Percentiles rank a stretch among this genome's conserved stretches.
Conservation (phyloP, 805 yeast species). For the Candida sanyiensis region DNA sequence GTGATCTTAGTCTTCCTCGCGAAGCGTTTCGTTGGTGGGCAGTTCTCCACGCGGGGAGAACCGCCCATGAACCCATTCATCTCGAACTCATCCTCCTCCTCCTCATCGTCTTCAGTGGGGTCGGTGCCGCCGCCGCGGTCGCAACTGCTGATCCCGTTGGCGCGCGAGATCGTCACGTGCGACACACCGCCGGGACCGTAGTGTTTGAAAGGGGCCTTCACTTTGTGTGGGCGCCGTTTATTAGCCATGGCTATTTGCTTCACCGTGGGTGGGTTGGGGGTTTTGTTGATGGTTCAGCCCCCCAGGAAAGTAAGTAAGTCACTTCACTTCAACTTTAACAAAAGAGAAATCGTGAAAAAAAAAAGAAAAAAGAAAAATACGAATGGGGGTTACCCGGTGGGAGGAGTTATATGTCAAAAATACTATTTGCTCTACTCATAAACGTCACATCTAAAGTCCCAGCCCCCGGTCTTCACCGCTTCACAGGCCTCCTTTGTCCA, state of each 20-base stretch:
- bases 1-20: too few relatives aligned
- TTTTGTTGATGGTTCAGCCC: too few relatives aligned
- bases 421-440: too few relatives aligned
- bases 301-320: too few relatives aligned
- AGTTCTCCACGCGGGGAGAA: slow-evolving; percentile 4
- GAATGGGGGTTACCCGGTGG: too few relatives aligned
- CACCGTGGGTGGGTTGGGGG: neutral
- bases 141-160: slow-evolving; percentile 27
- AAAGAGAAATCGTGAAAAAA: neutral
- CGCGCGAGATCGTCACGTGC: slow-evolving; percentile 27
- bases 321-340: neutral
- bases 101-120: slow-evolving; percentile 25
- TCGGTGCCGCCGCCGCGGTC: too few relatives aligned
- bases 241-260: slow-evolving; percentile 49
- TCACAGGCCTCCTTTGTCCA: slow-evolving; percentile 43
- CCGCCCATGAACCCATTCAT: slow-evolving; percentile 15
- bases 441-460: slow-evolving; percentile 40
- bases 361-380: neutral
- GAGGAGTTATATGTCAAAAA: too few relatives aligned
- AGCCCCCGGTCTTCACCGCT: slow-evolving; percentile 29
- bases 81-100: slow-evolving; percentile 25
- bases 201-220: slow-evolving; percentile 71
- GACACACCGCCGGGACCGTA: slow-evolving; percentile 46
- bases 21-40: neutral
- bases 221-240: slow-evolving; percentile 80